phyloP scores from a whole-genome alignment of 1,139 yeast genomes.

The Candida pseudoviswanathii region DNA sequence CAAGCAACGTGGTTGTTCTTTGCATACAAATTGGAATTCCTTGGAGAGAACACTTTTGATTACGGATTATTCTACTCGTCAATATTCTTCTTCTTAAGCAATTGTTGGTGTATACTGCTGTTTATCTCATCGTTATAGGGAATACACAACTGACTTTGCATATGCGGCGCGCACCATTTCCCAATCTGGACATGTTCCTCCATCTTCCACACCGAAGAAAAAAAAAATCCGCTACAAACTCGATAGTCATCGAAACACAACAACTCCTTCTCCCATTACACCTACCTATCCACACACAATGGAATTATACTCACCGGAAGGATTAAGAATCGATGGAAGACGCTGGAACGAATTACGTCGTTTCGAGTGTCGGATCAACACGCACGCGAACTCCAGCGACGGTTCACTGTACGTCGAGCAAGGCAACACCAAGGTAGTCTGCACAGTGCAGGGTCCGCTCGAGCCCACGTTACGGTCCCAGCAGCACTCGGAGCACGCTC shows the following conservation, averaged over 20 bases:
- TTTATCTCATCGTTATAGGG: slow-evolving; percentile 48
- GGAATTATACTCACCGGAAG: slow-evolving; percentile 93
- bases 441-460: slow-evolving; percentile 87
- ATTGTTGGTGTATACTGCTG: slow-evolving; percentile 62
- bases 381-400: slow-evolving; percentile 87
- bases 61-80: slow-evolving; percentile 63
- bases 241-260: no score
- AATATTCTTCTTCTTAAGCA: slow-evolving; percentile 65
- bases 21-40: slow-evolving; percentile 81
- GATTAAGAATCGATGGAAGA: slow-evolving; percentile 88
- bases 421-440: slow-evolving; percentile 88
- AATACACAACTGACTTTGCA: neutral
- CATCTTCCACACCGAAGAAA: neutral
- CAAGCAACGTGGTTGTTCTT: slow-evolving; percentile 80
- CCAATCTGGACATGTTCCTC: neutral
- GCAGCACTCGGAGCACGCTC: slow-evolving; percentile 50
- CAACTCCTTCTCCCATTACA: neutral
- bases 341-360: slow-evolving; percentile 91
- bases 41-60: slow-evolving; percentile 68
- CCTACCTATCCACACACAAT: slow-evolving; percentile 17
- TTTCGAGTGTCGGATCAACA: slow-evolving; percentile 77
- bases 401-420: slow-evolving; percentile 93
- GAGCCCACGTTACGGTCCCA: slow-evolving; percentile 66
- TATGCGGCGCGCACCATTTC: slow-evolving; percentile 1
- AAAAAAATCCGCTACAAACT: neutral